These are phyloP conservation scores for Quercus gilva DNA, from an alignment of 306 rosid genomes.

Conservation along the genomic window DNA sequence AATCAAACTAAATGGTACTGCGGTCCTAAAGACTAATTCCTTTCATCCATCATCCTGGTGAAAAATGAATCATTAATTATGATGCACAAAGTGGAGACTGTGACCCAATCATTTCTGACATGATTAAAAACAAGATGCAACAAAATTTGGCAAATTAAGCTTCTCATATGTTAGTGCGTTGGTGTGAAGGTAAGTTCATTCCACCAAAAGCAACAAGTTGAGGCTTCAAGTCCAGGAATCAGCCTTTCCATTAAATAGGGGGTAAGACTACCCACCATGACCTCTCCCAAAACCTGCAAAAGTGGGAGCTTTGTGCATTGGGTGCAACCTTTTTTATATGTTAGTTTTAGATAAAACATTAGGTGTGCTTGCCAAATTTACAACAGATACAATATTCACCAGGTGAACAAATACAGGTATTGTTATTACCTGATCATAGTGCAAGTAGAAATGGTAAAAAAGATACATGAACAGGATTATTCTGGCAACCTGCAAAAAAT, in stretches of 20 bases:
- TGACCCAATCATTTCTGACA: background rate
- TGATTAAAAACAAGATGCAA: slow-evolving; percentile 5
- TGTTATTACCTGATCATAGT: slow-evolving; percentile 75
- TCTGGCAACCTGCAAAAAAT: slow-evolving; percentile 77
- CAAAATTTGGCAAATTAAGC: background rate
- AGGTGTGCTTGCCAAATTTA: background rate
- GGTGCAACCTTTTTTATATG: no score
- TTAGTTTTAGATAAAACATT: no score
- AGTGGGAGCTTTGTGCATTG: no score
- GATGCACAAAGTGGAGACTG: background rate
- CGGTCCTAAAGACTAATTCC: background rate
- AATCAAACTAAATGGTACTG: background rate
- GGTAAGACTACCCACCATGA: no score
- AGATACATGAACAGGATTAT: slow-evolving; percentile 76
- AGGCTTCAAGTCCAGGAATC: no score
- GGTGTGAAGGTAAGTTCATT: no score
- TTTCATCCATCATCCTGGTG: background rate
- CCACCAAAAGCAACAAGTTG: no score
- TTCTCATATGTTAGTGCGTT: background rate
- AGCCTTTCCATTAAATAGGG: no score
- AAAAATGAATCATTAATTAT: background rate
- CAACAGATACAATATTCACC: slow-evolving; percentile 4
- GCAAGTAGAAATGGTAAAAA: slow-evolving; percentile 81
- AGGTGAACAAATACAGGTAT: slow-evolving; percentile 5
- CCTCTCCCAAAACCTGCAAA: no score